phyloP scores from a whole-genome alignment of 192 early-diverging fungal species.

The Coemansia sp. region DNA sequence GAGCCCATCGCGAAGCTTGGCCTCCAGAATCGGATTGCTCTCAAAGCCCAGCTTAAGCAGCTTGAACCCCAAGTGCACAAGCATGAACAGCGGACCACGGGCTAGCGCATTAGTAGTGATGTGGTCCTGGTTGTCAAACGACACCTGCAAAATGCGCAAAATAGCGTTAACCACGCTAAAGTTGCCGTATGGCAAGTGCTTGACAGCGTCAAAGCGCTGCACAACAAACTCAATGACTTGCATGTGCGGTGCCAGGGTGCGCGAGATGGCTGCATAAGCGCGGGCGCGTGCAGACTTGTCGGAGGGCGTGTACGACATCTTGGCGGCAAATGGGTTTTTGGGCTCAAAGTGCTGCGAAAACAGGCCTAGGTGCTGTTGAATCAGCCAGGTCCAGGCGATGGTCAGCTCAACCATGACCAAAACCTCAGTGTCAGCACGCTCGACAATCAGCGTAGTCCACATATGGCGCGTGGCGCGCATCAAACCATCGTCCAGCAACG shows the following conservation, averaged over 20 bases:
- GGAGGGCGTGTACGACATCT: slow-evolving; percentile 91
- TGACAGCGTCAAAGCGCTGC: slow-evolving; percentile 79
- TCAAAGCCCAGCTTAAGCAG: slow-evolving; percentile 67
- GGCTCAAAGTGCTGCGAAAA: slow-evolving; percentile 63
- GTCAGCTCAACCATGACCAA: slow-evolving; percentile 84
- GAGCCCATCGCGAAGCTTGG: slow-evolving; percentile 64
- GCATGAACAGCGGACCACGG: slow-evolving; percentile 75
- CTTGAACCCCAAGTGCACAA: slow-evolving; percentile 73
- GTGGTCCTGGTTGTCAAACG: slow-evolving; percentile 56
- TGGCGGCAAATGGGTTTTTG: slow-evolving; percentile 78
- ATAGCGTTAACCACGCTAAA: slow-evolving; percentile 76
- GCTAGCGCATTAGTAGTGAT: slow-evolving; percentile 70
- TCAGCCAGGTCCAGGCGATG: slow-evolving; percentile 79
- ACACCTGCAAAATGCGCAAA: slow-evolving; percentile 76
- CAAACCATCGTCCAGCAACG: slow-evolving; percentile 72
- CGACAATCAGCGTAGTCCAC: slow-evolving; percentile 89
- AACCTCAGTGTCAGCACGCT: slow-evolving; percentile 69
- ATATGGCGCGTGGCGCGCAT: slow-evolving; percentile 81
- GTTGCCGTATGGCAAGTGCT: slow-evolving; percentile 64
- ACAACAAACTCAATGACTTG: slow-evolving; percentile 86
- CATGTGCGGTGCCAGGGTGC: slow-evolving; percentile 69
- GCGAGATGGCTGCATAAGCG: slow-evolving; percentile 61
- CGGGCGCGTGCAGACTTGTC: slow-evolving; percentile 72
- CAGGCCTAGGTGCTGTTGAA: slow-evolving; percentile 76
- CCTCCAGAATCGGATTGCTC: slow-evolving; percentile 64